Evolutionary conservation across 176 grass and related monocot species (phyloP).

Genomic region (Puccinellia tenuiflora): DNA sequence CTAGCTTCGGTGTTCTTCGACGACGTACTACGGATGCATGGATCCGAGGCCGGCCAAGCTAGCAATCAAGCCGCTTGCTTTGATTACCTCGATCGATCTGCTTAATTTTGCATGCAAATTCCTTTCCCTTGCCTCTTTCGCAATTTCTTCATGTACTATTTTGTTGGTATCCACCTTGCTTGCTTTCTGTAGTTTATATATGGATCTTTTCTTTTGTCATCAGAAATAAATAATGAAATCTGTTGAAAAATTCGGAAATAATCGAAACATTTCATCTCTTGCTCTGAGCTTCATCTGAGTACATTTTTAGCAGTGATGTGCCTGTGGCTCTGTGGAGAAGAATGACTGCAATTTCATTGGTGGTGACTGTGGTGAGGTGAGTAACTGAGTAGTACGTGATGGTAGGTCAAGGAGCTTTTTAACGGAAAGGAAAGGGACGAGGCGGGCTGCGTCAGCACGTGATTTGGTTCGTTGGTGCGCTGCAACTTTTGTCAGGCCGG

Average conservation of each 20-base stretch:
- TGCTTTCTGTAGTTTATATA: not conserved
- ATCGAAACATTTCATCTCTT: not conserved
- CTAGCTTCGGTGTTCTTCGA: not conserved
- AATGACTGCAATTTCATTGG: not conserved
- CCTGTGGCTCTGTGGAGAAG: not conserved
- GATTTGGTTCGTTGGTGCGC: conserved; percentile 36
- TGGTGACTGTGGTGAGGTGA: not conserved
- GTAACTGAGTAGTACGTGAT: not conserved
- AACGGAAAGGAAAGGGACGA: not conserved
- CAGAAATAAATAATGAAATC: conserved; percentile 27
- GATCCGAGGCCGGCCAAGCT: not conserved
- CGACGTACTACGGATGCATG: not conserved
- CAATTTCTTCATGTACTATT: conserved; percentile 5
- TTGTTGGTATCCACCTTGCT: not conserved
- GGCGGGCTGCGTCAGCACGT: conserved; percentile 41
- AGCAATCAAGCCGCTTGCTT: not conserved
- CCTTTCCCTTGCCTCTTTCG: conserved; percentile 22
- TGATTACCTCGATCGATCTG: not conserved
- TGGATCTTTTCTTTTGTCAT: conserved; percentile 18
- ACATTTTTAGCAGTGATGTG: not conserved
- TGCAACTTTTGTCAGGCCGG: conserved; percentile 42
- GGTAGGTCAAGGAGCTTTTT: not conserved
- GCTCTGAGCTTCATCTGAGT: not conserved
- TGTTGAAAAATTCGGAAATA: not conserved
- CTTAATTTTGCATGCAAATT: conserved; percentile 25